Evolutionary conservation across 768 basidiomycete genomes (phyloP).

Genomic region (Kwoniella dendrophila): DNA sequence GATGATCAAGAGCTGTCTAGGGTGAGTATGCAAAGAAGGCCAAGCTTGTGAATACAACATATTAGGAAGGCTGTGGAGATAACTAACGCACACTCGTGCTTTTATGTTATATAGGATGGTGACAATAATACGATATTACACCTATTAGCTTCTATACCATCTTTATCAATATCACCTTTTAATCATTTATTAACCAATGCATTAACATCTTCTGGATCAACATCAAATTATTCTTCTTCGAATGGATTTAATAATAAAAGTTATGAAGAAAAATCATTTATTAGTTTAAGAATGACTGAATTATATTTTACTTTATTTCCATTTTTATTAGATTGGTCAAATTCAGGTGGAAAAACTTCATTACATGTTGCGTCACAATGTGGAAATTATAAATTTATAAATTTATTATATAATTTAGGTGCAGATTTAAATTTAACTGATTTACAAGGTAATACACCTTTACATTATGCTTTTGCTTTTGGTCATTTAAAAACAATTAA

Average conservation of each 20-base stretch:
- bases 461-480: constrained; percentile 68
- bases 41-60: no score
- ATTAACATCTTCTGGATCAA: constrained; percentile 13
- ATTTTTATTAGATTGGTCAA: constrained; percentile 88
- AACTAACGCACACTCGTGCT: not conserved
- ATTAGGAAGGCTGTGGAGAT: not conserved
- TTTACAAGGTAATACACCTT: constrained; percentile 84
- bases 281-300: constrained; percentile 80
- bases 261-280: constrained; percentile 47
- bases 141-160: constrained; percentile 81
- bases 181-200: constrained; percentile 27
- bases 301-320: constrained; percentile 84
- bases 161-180: constrained; percentile 47
- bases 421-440: constrained; percentile 89
- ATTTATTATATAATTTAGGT: constrained; percentile 73
- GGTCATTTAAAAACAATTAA: constrained; percentile 66
- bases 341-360: constrained; percentile 83
- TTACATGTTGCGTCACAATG: constrained; percentile 83
- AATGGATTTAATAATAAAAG: not conserved
- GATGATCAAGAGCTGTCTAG: constrained; percentile 90
- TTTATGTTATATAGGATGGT: constrained; percentile 69
- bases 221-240: constrained; percentile 1
- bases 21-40: constrained; percentile 64
- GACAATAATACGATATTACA: constrained; percentile 93
- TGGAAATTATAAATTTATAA: constrained; percentile 84